A percentile compares a stretch with the other conserved stretches of the same genome.
These are phyloP conservation scores for Xylariaceae sp. DNA, from an alignment of 2,329 filamentous ascomycete genomes.

Conservation along the genomic window DNA sequence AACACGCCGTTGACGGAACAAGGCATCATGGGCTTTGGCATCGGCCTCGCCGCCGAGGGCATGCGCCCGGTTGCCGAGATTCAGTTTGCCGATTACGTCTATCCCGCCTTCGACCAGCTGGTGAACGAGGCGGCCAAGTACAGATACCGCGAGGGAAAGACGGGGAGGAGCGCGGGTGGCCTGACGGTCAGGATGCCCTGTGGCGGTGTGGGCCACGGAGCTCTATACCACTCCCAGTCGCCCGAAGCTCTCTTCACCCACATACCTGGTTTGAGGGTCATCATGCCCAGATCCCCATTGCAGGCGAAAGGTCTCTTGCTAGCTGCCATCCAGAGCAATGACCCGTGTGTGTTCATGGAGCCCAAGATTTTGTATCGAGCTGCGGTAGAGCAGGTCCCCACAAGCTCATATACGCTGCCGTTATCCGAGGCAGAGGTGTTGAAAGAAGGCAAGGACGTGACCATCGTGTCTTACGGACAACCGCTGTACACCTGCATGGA, in stretches of 20 bases:
- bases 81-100: constrained; percentile 93
- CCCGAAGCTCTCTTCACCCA: constrained; percentile 87
- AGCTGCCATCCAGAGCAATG: constrained; percentile 69
- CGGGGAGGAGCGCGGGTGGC: constrained; percentile 61
- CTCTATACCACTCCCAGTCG: constrained; percentile 81
- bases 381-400: constrained; percentile 84
- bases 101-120: constrained; percentile 87
- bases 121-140: constrained; percentile 92
- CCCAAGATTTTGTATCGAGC: constrained; percentile 90
- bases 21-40: constrained; percentile 88
- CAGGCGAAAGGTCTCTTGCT: constrained; percentile 87
- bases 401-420: constrained; percentile 73
- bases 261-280: constrained; percentile 76
- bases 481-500: constrained; percentile 78
- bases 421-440: constrained; percentile 81
- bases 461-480: constrained; percentile 83
- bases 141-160: constrained; percentile 64
- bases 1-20: constrained; percentile 94
- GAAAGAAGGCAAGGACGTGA: constrained; percentile 74
- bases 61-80: constrained; percentile 93
- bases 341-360: constrained; percentile 90
- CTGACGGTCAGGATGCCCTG: constrained; percentile 87
- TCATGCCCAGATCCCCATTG: constrained; percentile 77
- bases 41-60: constrained; percentile 83
- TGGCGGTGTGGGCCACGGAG: constrained; percentile 85